Base-by-base conservation (phyloP, 2,329 filamentous ascomycete species). In the Colletotrichum plurivorum region DNA sequence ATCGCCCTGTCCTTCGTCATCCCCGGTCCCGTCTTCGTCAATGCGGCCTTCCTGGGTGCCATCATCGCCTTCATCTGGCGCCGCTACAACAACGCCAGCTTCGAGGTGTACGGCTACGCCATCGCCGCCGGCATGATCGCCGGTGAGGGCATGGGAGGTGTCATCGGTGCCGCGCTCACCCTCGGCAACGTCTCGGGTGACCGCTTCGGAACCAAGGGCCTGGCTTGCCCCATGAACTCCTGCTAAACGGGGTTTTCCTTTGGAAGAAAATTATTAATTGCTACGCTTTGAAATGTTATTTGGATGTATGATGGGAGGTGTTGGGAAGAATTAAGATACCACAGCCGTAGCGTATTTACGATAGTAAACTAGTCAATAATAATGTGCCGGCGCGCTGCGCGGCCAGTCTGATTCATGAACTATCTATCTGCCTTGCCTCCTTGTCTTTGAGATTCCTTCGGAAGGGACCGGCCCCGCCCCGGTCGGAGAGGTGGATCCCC, bases 121-220 rank as follows among this genome's bases (percentile, higher is more conserved):
- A 80, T 90, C 51, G 88, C 86, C 2, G 86, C 87, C 39, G 89
- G 89, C 54, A 81, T 89, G 71, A 90, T 90, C 75, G 88, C 89
- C 4, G 89, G 89, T 5, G 89, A 91, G 78, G 89, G 89, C 63
- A 85, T 90, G 62, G 89, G 89, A 41, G 89, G 89, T 71, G 87
- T 90, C n/a, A 75, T 91, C 16, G 66, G 67, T 31, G 71, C 68
- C 15, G 70, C 72, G 9, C 72, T 81, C 45, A 76, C 80, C 66
- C 75, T 81, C 18, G 74, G 71, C 20, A 75, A 76, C 13, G 77
- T 80, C 16, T 77, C 76, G 13, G 76, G 78, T 3, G 77, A 79
- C 43, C 54, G 76, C 12, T 75, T 75, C 16, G 79, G 78, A 22
- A 78, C 78, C 12, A 75, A 64, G 6, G 61, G 61, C 31, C 70